Evolutionary conservation across 169 alveolate genomes (phyloP).

Genomic region (Plasmodium cynomolgi): DNA sequence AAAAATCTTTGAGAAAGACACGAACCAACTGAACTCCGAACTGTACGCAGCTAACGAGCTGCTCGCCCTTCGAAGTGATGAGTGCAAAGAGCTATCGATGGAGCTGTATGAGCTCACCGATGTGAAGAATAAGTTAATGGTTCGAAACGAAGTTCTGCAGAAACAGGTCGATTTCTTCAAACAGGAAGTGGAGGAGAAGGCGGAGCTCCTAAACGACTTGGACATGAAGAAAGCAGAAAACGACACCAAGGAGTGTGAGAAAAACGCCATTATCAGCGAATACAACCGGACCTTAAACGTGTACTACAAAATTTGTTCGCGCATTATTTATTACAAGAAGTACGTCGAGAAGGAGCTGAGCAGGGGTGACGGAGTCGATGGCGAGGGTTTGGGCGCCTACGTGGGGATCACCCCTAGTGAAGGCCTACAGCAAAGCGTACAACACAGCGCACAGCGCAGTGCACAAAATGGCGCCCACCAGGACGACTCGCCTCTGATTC

Average conservation of each 20-base stretch:
- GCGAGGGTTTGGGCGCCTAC: neutral
- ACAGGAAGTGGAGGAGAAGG: conserved; percentile 47
- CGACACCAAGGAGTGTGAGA: conserved; percentile 23
- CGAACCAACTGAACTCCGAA: conserved; percentile 47
- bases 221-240: conserved; percentile 15
- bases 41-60: conserved; percentile 63
- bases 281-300: conserved; percentile 31
- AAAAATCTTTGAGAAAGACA: conserved; percentile 59
- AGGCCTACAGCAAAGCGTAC: neutral
- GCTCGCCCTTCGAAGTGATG: conserved; percentile 68
- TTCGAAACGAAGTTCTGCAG: conserved; percentile 45
- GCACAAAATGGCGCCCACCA: neutral
- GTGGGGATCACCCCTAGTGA: neutral
- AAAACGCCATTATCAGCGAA: conserved; percentile 23
- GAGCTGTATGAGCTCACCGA: conserved; percentile 62
- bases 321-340: conserved; percentile 44
- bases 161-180: conserved; percentile 55
- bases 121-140: conserved; percentile 60
- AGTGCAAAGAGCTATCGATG: conserved; percentile 52
- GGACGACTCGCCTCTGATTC: neutral
- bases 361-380: neutral
- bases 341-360: conserved; percentile 40
- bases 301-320: conserved; percentile 60
- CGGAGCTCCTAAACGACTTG: conserved; percentile 26
- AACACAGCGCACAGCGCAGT: neutral